Base-by-base conservation (phyloP, 1,139 yeast species). In the Blastobotrys apis region DNA sequence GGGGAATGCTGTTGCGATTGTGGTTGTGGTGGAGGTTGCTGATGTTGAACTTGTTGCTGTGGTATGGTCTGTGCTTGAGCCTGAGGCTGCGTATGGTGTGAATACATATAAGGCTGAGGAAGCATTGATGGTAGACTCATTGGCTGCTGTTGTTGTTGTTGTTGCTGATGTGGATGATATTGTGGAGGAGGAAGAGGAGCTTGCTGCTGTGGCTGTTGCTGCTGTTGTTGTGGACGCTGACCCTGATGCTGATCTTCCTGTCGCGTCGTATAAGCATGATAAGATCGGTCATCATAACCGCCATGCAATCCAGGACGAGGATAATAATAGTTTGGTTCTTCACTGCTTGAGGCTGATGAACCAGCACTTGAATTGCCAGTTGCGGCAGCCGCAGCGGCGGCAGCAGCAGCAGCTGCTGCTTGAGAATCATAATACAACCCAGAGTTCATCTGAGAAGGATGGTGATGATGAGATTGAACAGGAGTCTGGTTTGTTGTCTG, bases 401-500 rank as follows among this genome's bases (percentile, higher is more conserved):
- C 15, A 4, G 17, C 9, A n/a, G 27, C 12, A 21, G 29, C n/a
- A 12, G 31, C 13, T 27, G 33, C 8, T 23, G 39, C 20, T 27
- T 33, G 15, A 12, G 42, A n/a, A 15, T 33, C 36, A 25, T 33
- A 33, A 25, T 33, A 33, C 23, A 33, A 13, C 33, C 16, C 13
- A 6, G 36, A 19, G 17, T 31, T 13, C 5, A 16, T 31, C 17
- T 23, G 25, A 4, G 22, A 9, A 16, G 23, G 20, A 12, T 17
- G 23, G 4, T 13, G 25, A n/a, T 33, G 36, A 3, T 21, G 20
- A 22, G 19, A 19, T 15, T 16, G 27, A 12, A 21, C 9, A 4
- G 35, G 19, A 30, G 49, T 26, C 41, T 46, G 31, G 36, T 45
- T 38, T 38, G 47, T 31, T 47, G 54, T 23, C 39, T 55, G 33